phyloP scores from a whole-genome alignment of 768 basidiomycete genomes.

The Boletellus ananas region DNA sequence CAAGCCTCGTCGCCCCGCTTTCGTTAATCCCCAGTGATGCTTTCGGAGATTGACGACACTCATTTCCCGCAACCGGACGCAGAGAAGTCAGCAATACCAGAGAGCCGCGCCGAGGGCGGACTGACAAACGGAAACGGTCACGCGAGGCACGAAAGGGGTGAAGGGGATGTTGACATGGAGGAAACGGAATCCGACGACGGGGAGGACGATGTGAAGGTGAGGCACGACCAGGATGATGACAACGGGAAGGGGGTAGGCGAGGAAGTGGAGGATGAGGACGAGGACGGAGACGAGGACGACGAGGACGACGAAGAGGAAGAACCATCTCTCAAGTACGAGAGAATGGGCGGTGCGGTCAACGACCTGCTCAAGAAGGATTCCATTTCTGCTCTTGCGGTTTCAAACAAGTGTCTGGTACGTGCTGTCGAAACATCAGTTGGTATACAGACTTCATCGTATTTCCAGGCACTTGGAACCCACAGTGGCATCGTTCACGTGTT shows the following conservation, averaged over 20 bases:
- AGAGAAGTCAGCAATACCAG: not conserved
- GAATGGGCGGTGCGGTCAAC: conserved; percentile 65
- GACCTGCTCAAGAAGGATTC: conserved; percentile 87
- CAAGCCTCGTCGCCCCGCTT: not conserved
- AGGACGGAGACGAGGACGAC: conserved; percentile 47
- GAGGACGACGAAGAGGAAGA: conserved; percentile 85
- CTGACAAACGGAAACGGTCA: conserved; percentile 20
- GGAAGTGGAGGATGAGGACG: conserved; percentile 29
- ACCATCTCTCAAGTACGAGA: conserved; percentile 87
- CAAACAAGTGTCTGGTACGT: conserved; percentile 66
- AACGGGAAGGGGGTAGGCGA: conserved; percentile 23
- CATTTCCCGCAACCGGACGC: not conserved
- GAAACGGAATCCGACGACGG: conserved; percentile 6
- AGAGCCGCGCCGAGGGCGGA: not conserved
- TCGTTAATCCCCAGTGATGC: conserved; percentile 9
- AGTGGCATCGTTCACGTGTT: conserved; percentile 88
- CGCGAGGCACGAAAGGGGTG: not conserved
- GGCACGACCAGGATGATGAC: conserved; percentile 5
- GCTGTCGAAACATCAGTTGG: not conserved
- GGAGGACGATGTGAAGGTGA: not conserved
- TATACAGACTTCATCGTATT: not conserved
- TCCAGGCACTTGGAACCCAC: conserved; percentile 88
- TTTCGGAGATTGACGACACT: not conserved
- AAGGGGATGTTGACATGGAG: not conserved
- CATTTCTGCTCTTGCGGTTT: conserved; percentile 76